phyloP scores from a whole-genome alignment of 257 asterid genomes.

The Jaltomata sinuosa region DNA sequence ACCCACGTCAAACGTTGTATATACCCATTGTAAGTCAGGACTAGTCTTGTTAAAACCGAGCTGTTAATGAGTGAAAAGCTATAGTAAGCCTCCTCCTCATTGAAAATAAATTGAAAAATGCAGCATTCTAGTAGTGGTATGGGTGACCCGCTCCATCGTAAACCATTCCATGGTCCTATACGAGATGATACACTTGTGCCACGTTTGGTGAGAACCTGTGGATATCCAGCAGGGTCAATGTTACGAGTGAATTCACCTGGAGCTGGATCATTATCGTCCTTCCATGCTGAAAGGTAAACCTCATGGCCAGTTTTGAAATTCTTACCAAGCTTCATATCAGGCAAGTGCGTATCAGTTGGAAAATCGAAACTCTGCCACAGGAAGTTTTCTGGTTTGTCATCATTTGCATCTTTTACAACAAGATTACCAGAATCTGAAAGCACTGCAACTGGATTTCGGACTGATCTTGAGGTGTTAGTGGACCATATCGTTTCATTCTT shows the following conservation, averaged over 20 bases:
- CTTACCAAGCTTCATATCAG: neutral
- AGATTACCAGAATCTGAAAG: neutral
- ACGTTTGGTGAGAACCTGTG: neutral
- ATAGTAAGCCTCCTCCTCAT: neutral
- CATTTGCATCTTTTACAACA: neutral
- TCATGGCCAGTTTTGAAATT: neutral
- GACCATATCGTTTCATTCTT: neutral
- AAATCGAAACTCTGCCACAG: neutral
- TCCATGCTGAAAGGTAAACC: neutral
- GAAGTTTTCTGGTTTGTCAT: neutral
- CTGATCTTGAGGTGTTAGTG: neutral
- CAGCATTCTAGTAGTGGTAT: neutral
- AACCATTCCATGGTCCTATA: slow-evolving; percentile 49
- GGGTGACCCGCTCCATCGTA: slow-evolving; percentile 3
- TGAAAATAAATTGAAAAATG: neutral
- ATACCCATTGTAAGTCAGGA: neutral
- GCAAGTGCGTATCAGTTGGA: neutral
- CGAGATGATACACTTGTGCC: neutral
- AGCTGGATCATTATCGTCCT: neutral
- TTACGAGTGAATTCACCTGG: neutral
- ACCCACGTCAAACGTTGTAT: neutral
- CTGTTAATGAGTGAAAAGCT: neutral
- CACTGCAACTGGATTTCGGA: neutral
- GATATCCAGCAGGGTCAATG: slow-evolving; percentile 21
- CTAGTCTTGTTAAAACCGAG: neutral